Evolutionary conservation across 345 rosid species (phyloP), one percentile per base, ranked within the genome.

Genomic region (Rubroshorea leprosula): DNA sequence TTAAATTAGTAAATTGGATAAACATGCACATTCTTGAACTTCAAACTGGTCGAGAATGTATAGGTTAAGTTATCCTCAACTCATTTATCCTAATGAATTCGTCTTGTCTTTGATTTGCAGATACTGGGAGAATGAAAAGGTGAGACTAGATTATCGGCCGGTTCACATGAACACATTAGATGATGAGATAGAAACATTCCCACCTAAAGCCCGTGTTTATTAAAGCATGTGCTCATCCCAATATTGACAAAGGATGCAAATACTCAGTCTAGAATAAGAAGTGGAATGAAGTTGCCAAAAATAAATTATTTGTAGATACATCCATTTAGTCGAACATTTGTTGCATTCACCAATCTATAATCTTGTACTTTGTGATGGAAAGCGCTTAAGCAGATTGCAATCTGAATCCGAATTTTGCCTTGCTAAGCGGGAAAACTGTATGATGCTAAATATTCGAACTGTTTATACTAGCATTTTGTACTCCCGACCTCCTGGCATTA

Each of bases 181-280:
- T 16, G 88, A 89, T 46, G 97, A 93, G 68, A 14, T 89, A 0
- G 87, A 89, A 59, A 2, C 97, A 14, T 83, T 93, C 83, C 99
- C 97, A 19, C 99, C 99, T 9, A 93, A 87, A 74, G 97, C 99
- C 67, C 96, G 99, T 48, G 99, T 93, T 62, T 93, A 93, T 59
- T 92, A 79, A 82, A 74, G 20, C 44, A 54, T 57, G 26, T 20
- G 29, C 11, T 31, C 53, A 8, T 10, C 15, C 27, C 41, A 49
- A 44, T 15, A 45, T 23, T 66, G 3, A 35, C 24, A 39, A 14
- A 43, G 12, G 17, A 50, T 24, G 51, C 47, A 57, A 51, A 17
- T 23, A 52, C 2, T 29, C 55, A 15, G 57, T 63, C 31, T 41
- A 18, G 27, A 53, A 61, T 53, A 50, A 35, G 24, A 54, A 58